Evolutionary conservation across 2,329 filamentous ascomycete species (phyloP), one percentile per base, ranked within the genome.

Genomic region (Aspergillus latus): DNA sequence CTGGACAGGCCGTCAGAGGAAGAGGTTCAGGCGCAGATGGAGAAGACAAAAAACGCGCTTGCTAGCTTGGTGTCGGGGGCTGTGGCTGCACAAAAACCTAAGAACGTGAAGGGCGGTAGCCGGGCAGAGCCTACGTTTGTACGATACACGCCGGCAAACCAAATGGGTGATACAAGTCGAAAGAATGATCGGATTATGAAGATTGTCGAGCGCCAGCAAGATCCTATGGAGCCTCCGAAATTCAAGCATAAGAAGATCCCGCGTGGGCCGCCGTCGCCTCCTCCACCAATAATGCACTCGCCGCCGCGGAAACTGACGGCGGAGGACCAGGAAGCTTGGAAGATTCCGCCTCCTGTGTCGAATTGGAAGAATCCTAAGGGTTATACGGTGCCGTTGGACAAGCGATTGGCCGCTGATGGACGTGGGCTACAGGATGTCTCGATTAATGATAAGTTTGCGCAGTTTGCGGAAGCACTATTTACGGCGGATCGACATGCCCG

Each of bases 341-440:
- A 88, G 68, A 97, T 90, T 32, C 87, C 87, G 0, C 92, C 93
- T 2, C 90, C 93, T 0, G 88, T 99, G 1, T 96, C 90, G 16
- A 97, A 97, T 74, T 99, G 94, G 94, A 99, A 99, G 83, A 99
- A 99, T 73, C 90, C 93, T 1, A 97, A 97, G 78, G 94, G 94
- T 67, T 99, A 96, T 70, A 99, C 94, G 0, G 90, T 99, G 1
- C 91, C 94, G 0, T 75, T 99, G 50, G 94, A 99, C 73, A 99
- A 99, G 79, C 88, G 94, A 70, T 78, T 99, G 64, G 94, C 94
- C 15, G 93, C 94, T 7, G 93, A 97, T 72, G 94, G 94, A 10
- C 84, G 94, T 67, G 91, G 91, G 0, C 72, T 99, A 60, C 92
- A 97, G 73, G 94, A 99, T 71, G 86, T 96, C 42, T 88, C 91